phyloP scores from a whole-genome alignment of 169 alveolate genomes.

The Theileria orientalis region DNA sequence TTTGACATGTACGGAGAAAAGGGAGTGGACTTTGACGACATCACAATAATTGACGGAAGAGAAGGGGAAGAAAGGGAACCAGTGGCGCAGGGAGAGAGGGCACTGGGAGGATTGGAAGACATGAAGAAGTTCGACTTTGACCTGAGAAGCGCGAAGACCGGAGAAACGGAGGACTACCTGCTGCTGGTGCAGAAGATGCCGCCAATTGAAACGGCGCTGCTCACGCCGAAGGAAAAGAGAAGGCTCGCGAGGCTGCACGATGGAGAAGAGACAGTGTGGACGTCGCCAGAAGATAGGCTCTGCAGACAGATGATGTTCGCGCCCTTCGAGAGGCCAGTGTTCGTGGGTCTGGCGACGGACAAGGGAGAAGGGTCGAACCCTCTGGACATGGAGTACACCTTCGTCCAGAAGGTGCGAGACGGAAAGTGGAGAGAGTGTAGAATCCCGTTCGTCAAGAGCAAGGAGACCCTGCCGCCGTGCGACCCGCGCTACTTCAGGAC shows the following conservation, averaged over 20 bases:
- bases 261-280: not conserved
- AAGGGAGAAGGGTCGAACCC: no score
- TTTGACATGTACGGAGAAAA: no score
- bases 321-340: not conserved
- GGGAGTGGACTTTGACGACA: no score
- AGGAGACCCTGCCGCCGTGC: not conserved
- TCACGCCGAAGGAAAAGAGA: not conserved
- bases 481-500: not conserved
- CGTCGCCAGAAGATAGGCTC: not conserved
- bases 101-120: no score
- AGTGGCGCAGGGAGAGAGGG: no score
- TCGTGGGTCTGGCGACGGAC: not conserved
- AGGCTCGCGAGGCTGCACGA: not conserved
- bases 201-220: no score
- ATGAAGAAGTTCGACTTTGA: not conserved
- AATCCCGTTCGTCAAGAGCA: not conserved
- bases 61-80: no score
- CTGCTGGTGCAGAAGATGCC: no score
- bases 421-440: constrained; percentile 13
- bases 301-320: not conserved
- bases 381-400: no score
- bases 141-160: not conserved
- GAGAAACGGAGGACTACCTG: no score
- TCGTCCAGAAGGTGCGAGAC: not conserved
- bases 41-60: no score